phyloP scores from a whole-genome alignment of 139 green algal species.

The Chlamydomonas sp. region DNA sequence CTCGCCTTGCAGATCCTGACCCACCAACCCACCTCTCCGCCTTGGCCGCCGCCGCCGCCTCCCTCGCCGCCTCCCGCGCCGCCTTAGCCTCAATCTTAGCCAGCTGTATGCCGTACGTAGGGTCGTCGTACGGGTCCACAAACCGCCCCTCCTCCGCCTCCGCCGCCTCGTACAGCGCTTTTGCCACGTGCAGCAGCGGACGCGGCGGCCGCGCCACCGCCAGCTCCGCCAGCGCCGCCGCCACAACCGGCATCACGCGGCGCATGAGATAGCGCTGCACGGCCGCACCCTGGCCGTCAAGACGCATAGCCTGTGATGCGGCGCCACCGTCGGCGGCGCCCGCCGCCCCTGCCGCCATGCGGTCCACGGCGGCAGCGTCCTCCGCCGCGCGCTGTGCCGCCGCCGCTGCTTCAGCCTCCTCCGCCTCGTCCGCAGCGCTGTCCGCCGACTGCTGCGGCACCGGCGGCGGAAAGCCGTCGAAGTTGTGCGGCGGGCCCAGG shows the following conservation, averaged over 20 bases:
- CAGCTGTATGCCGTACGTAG: constrained; percentile 40
- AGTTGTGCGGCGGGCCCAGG: constrained; percentile 48
- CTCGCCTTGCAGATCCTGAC: too few relatives aligned
- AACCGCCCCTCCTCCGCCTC: constrained; percentile 16
- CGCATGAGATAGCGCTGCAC: constrained; percentile 22
- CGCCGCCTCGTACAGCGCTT: constrained; percentile 35
- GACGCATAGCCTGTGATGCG: neutral
- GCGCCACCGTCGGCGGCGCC: neutral
- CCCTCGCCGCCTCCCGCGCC: constrained; percentile 39
- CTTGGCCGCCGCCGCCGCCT: constrained; percentile 39
- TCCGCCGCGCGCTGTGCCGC: neutral
- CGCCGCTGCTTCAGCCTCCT: neutral
- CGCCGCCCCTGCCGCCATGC: neutral
- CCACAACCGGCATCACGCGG: constrained; percentile 39
- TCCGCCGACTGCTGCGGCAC: neutral
- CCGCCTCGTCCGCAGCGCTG: neutral
- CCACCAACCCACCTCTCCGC: constrained; percentile 15
- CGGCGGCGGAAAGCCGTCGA: neutral
- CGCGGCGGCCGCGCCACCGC: neutral
- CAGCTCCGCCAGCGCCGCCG: constrained; percentile 36
- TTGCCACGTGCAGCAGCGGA: constrained; percentile 12
- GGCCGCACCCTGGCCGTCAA: neutral
- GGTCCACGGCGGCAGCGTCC: too few relatives aligned
- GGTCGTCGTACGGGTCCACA: constrained; percentile 40
- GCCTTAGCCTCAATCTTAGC: constrained; percentile 53